Evolutionary conservation across 257 asterid species (phyloP), one percentile per base, ranked within the genome.

Genomic region (Striga asiatica): DNA sequence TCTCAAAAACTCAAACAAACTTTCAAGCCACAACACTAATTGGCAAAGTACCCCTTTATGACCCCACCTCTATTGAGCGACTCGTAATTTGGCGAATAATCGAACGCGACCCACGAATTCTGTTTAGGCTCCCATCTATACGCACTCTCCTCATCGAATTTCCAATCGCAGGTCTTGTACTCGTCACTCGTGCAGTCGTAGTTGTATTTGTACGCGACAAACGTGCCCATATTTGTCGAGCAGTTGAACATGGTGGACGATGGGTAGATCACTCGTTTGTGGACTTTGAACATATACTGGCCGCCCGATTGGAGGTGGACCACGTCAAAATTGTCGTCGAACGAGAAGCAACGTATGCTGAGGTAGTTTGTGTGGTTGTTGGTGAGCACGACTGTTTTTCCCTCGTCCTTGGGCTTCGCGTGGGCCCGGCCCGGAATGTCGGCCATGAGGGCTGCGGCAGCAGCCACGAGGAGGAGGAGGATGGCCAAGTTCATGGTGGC

Each of bases 221-320:
- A 80, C 0, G 81, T 84, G 47, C 88, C 91, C 81, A 86, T 78
- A 20, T 86, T 86, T 58, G 95, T 86, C 34, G 94, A 80, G 78
- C 95, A 85, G 64, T 85, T 85, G 75, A 66, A 85, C 93, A 82
- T 79, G 42, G 94, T 76, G 57, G 83, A 53, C 0, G 87, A 79
- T 22, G 83, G 80, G 66, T 62, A 78, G 6, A 78, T 3, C 0
- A 8, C 6, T 0, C 72, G 56, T 32, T 41, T 65, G 2, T 0
- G 54, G 52, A 81, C 72, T 0, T 9, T 61, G 65, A 81, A 70
- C 58, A 47, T 38, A 72, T 59, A 78, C 2, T 37, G 66, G 0
- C 62, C 68, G 74, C 75, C 65, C 0, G 91, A 53, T 2, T 54
- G 49, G 20, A 84, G 60, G 69, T 79, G 94, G 8, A 6, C 23